phyloP scores from a whole-genome alignment of 2,329 filamentous ascomycete species.

The Claviceps sp. region DNA sequence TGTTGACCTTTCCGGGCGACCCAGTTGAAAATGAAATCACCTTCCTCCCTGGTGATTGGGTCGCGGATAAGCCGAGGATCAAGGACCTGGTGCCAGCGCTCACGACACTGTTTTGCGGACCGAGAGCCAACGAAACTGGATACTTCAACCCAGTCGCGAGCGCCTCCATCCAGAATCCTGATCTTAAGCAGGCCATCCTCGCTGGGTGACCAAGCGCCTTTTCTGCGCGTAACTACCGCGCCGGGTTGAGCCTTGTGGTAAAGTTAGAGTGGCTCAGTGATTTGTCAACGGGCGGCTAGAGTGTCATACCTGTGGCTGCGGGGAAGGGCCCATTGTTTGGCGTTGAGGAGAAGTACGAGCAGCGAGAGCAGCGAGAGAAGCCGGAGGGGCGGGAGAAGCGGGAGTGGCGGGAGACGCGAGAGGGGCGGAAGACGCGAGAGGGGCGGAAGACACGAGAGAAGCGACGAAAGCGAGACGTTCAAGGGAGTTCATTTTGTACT shows the following conservation, averaged over 20 bases:
- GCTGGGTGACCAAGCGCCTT: constrained; percentile 70
- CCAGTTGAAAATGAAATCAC: constrained; percentile 59
- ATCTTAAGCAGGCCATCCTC: constrained; percentile 61
- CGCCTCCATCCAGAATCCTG: constrained; percentile 57
- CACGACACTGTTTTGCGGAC: constrained; percentile 87
- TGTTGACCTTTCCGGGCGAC: constrained; percentile 54
- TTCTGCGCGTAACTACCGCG: constrained; percentile 17
- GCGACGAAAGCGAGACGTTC: background rate
- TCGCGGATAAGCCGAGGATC: constrained; percentile 44
- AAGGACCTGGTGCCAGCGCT: constrained; percentile 65
- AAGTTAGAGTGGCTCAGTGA: background rate
- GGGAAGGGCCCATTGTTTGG: background rate
- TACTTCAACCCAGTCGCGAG: constrained; percentile 84
- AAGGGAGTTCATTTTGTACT: background rate
- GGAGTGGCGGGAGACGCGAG: too few relatives aligned
- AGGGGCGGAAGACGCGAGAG: too few relatives aligned
- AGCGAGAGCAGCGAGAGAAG: background rate
- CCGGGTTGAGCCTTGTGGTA: background rate
- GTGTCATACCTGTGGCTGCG: background rate
- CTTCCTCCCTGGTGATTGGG: constrained; percentile 61
- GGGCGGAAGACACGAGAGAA: background rate
- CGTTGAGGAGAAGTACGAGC: background rate
- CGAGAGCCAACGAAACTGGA: constrained; percentile 61
- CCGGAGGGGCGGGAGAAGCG: too few relatives aligned
- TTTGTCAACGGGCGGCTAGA: too few relatives aligned